A percentile compares a stretch with the other conserved stretches of the same genome.
These are phyloP conservation scores for Obba rivulosa DNA, from an alignment of 768 basidiomycete genomes.

Conservation along the genomic window DNA sequence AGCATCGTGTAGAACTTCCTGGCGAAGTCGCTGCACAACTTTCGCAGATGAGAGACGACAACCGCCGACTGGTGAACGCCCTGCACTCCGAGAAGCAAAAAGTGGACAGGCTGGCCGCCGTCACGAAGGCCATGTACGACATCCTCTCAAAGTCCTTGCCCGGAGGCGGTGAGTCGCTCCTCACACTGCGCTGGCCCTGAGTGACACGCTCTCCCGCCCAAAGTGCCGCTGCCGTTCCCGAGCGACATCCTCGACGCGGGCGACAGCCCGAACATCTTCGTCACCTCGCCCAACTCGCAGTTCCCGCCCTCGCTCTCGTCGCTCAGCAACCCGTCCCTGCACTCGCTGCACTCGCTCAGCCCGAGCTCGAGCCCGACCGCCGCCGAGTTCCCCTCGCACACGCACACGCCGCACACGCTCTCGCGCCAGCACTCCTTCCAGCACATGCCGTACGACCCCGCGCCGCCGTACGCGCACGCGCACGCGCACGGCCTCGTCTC, in stretches of 20 bases:
- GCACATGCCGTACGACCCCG: constrained; percentile 35
- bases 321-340: constrained; percentile 33
- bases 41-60: constrained; percentile 66
- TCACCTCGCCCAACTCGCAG: constrained; percentile 58
- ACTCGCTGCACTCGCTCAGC: constrained; percentile 42
- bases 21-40: constrained; percentile 72
- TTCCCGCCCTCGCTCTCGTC: constrained; percentile 30
- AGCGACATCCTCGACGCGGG: constrained; percentile 46
- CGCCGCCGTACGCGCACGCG: constrained; percentile 5
- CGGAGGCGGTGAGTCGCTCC: constrained; percentile 39
- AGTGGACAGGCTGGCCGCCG: constrained; percentile 53
- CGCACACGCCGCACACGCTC: constrained; percentile 33
- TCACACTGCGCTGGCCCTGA: background rate
- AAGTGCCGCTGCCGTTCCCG: constrained; percentile 32
- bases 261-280: constrained; percentile 63
- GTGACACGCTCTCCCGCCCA: background rate
- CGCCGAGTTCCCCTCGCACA: constrained; percentile 39
- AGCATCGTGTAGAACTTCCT: constrained; percentile 73
- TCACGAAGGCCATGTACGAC: constrained; percentile 62
- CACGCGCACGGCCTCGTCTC: constrained; percentile 13
- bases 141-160: constrained; percentile 51
- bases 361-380: constrained; percentile 51
- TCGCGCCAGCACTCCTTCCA: constrained; percentile 61
- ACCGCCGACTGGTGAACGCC: constrained; percentile 50
- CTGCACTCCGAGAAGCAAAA: constrained; percentile 52